Evolutionary conservation across 805 yeast genomes (phyloP).

Genomic region (Torulaspora delbrueckii): DNA sequence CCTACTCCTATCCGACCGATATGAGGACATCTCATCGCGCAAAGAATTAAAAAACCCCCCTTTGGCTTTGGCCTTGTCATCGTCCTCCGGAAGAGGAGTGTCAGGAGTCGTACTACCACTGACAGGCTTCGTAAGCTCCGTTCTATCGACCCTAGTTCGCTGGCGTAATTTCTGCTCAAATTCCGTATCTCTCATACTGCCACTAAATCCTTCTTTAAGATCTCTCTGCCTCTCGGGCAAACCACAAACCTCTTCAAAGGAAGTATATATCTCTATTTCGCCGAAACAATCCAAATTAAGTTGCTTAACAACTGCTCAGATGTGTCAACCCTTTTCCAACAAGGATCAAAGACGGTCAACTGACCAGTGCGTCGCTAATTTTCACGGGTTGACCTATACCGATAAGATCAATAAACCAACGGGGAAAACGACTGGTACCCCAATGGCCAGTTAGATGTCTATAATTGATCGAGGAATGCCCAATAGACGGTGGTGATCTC

Average conservation of each 20-base stretch:
- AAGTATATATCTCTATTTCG: neutral
- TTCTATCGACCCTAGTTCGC: conserved; percentile 1
- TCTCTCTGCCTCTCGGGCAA: neutral
- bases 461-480: neutral
- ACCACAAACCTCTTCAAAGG: neutral
- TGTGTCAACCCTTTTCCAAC: neutral
- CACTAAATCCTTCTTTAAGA: neutral
- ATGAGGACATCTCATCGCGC: conserved; percentile 2
- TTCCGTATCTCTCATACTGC: neutral
- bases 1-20: neutral
- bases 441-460: neutral
- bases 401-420: neutral
- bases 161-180: conserved; percentile 6
- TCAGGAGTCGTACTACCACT: conserved; percentile 7
- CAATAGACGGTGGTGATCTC: neutral
- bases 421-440: neutral
- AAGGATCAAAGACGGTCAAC: neutral
- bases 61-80: conserved; percentile 1
- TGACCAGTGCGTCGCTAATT: neutral
- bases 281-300: neutral
- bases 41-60: conserved; percentile 2
- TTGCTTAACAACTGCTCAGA: neutral
- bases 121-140: conserved; percentile 3
- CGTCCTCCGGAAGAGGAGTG: conserved; percentile 4
- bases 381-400: neutral